A percentile compares a stretch with the other conserved stretches of the same genome.
Conservation (phyloP, 2,329 filamentous ascomycete genomes). For the Rugonectria rugulosa region DNA sequence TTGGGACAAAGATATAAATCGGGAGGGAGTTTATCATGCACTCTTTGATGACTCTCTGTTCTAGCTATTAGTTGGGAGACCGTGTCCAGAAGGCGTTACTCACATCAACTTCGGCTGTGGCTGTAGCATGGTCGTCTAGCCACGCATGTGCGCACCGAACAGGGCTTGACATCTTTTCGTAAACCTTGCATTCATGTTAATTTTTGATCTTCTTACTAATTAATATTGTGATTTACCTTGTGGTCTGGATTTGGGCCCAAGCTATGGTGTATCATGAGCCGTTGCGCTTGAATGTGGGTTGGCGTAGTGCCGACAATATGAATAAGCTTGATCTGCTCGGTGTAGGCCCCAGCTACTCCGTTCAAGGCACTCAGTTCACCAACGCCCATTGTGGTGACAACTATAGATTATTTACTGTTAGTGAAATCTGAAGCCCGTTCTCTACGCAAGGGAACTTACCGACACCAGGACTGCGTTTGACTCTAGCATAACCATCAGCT, state of each 20-base stretch:
- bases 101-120: constrained; percentile 14
- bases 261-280: constrained; percentile 21
- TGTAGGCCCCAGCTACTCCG: constrained; percentile 18
- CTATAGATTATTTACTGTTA: too few species aligned
- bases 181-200: constrained; percentile 6
- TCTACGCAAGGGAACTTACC: background rate
- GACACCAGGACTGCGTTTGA: constrained; percentile 18
- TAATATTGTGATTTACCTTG: background rate
- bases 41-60: constrained; percentile 13
- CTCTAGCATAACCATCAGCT: constrained; percentile 22
- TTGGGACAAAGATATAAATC: constrained; percentile 20
- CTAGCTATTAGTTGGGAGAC: background rate
- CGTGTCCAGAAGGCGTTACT: too few species aligned
- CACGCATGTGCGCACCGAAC: constrained; percentile 19
- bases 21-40: constrained; percentile 13
- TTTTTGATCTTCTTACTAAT: background rate
- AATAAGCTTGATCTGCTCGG: constrained; percentile 21
- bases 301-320: constrained; percentile 21
- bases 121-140: constrained; percentile 12
- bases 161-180: constrained; percentile 15
- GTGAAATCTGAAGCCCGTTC: too few species aligned
- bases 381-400: constrained; percentile 21
- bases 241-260: constrained; percentile 17
- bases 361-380: constrained; percentile 21
- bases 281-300: constrained; percentile 10